These are phyloP conservation scores for Byssoonygena ceratinophila DNA, from an alignment of 2,329 filamentous ascomycete species.

Conservation along the genomic window DNA sequence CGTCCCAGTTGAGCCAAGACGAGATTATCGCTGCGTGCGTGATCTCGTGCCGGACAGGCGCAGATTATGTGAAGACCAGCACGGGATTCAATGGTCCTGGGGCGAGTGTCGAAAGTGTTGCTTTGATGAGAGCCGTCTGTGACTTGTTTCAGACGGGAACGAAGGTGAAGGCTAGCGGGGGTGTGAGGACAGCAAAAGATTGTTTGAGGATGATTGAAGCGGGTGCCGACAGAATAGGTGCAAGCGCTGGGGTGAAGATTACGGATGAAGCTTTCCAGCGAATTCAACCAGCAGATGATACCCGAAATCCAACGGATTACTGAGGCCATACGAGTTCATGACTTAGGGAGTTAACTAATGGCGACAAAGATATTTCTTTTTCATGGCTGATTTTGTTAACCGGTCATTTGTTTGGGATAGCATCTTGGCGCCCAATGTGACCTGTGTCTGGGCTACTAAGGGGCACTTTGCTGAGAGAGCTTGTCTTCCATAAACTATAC, in stretches of 20 bases:
- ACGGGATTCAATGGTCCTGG: conserved; percentile 50
- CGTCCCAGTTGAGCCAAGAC: conserved; percentile 39
- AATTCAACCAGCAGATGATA: conserved; percentile 14
- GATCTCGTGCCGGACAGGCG: conserved; percentile 43
- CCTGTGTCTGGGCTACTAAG: too few species aligned
- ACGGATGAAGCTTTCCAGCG: conserved; percentile 34
- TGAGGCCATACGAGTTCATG: background rate
- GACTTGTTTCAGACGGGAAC: conserved; percentile 35
- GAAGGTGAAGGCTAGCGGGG: conserved; percentile 51
- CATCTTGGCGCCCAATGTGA: too few species aligned
- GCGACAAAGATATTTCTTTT: too few species aligned
- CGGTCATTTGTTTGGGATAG: too few species aligned
- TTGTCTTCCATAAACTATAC: too few species aligned
- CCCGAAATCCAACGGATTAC: conserved; percentile 12
- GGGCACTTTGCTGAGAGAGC: too few species aligned
- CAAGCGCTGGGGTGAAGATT: conserved; percentile 47
- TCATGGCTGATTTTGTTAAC: too few species aligned
- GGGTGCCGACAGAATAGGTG: conserved; percentile 48
- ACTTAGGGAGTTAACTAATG: too few species aligned
- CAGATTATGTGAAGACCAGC: conserved; percentile 51
- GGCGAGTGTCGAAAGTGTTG: conserved; percentile 43
- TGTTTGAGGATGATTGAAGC: conserved; percentile 46
- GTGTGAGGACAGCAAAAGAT: conserved; percentile 42
- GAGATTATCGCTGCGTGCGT: conserved; percentile 46
- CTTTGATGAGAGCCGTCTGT: conserved; percentile 44